phyloP scores from a whole-genome alignment of 768 basidiomycete species.

The Naganishia friedmannii region DNA sequence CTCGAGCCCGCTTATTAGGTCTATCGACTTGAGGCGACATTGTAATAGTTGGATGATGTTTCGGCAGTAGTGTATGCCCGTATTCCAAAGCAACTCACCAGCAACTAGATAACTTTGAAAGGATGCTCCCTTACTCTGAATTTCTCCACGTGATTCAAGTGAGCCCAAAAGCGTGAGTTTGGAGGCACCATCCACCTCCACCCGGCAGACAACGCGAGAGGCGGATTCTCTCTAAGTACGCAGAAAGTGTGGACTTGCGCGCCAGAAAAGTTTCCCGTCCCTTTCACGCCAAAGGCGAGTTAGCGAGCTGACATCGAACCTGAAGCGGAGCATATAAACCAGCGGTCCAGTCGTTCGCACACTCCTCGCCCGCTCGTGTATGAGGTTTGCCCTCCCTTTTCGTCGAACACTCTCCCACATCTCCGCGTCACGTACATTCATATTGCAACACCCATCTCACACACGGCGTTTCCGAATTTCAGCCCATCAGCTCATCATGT shows the following conservation, averaged over 20 bases:
- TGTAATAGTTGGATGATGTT: neutral
- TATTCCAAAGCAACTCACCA: no score
- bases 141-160: neutral
- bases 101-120: neutral
- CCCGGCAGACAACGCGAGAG: neutral
- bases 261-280: slow-evolving; percentile 14
- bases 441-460: neutral
- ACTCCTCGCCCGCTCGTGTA: neutral
- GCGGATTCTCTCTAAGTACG: slow-evolving; percentile 8
- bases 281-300: slow-evolving; percentile 12
- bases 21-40: slow-evolving; percentile 11
- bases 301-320: slow-evolving; percentile 3
- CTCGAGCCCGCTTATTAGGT: slow-evolving; percentile 18
- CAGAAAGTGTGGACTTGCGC: slow-evolving; percentile 15
- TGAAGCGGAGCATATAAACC: neutral
- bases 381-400: slow-evolving; percentile 5
- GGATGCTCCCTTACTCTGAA: neutral
- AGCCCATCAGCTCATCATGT: slow-evolving; percentile 3
- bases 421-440: neutral
- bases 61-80: no score
- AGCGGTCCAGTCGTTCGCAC: no score
- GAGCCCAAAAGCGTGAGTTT: neutral
- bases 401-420: slow-evolving; percentile 1
- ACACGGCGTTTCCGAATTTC: neutral
- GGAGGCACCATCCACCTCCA: slow-evolving; percentile 3